Percentiles rank a stretch among this genome's conserved stretches.
Evolutionary conservation across 2,329 filamentous ascomycete genomes (phyloP).

Genomic region (Verticillium isaacii): DNA sequence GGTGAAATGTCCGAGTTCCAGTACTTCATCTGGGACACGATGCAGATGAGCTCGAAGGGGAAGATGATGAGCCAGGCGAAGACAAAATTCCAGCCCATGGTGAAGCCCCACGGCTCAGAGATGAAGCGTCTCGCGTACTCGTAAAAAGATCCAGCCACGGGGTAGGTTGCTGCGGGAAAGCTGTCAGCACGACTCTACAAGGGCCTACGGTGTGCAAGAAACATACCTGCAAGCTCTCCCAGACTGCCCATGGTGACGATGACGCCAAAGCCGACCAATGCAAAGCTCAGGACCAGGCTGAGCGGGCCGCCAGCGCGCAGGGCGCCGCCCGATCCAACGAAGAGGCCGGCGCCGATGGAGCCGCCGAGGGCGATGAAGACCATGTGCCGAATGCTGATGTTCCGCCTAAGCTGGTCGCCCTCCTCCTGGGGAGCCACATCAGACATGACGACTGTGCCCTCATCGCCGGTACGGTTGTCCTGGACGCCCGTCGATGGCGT

Average conservation of each 20-base stretch:
- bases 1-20: conserved; percentile 20
- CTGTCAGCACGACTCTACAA: conserved; percentile 9
- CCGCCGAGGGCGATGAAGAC: conserved; percentile 27
- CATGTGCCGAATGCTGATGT: conserved; percentile 29
- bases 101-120: conserved; percentile 30
- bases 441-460: neutral
- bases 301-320: conserved; percentile 25
- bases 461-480: neutral
- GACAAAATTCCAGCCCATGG: conserved; percentile 35
- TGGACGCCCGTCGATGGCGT: neutral
- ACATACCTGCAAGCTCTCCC: conserved; percentile 21
- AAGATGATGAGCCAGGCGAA: conserved; percentile 30
- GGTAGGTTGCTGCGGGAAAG: conserved; percentile 20
- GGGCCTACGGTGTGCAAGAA: conserved; percentile 4
- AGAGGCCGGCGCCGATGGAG: conserved; percentile 30
- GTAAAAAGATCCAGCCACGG: conserved; percentile 31
- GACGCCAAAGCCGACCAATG: conserved; percentile 25
- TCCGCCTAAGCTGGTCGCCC: conserved; percentile 14
- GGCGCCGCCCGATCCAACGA: conserved; percentile 25
- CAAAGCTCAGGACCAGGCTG: conserved; percentile 24
- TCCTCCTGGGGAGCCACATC: neutral
- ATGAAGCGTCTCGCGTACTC: conserved; percentile 32
- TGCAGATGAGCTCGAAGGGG: conserved; percentile 31
- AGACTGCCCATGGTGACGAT: conserved; percentile 23
- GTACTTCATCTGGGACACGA: conserved; percentile 22